A percentile compares a stretch with the other conserved stretches of the same genome.
Evolutionary conservation across 1,284 basidiomycete species (phyloP).

Genomic region (Ganoderma leucocontextum): DNA sequence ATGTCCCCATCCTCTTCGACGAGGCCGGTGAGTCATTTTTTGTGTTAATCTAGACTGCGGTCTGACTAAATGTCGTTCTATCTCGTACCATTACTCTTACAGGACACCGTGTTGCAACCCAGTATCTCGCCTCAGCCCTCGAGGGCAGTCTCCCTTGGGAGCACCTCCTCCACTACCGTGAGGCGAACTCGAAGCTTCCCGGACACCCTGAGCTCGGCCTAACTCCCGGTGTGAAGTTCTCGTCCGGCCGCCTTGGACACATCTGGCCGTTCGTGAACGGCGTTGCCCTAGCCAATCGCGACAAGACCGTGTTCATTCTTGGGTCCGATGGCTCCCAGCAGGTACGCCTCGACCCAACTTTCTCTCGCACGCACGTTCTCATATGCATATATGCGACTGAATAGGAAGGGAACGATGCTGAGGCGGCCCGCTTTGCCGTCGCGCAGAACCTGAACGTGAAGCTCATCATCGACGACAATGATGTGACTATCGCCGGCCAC

Average conservation of each 20-base stretch:
- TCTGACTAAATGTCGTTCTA: constrained; percentile 5
- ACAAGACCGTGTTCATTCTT: constrained; percentile 81
- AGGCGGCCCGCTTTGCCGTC: constrained; percentile 86
- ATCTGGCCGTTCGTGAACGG: constrained; percentile 88
- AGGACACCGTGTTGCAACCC: constrained; percentile 90
- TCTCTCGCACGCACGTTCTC: constrained; percentile 23
- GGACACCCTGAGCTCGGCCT: constrained; percentile 88
- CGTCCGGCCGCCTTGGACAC: constrained; percentile 85
- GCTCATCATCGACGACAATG: constrained; percentile 86
- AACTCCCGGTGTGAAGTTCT: constrained; percentile 88
- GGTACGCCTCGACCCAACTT: constrained; percentile 13
- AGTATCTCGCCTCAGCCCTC: constrained; percentile 82
- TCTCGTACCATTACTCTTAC: constrained; percentile 21
- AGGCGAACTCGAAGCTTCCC: constrained; percentile 84
- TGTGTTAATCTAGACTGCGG: background rate
- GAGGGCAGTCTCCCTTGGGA: constrained; percentile 76
- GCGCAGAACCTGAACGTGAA: constrained; percentile 85
- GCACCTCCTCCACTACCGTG: constrained; percentile 84
- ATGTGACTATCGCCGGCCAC: constrained; percentile 88
- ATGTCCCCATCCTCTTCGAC: constrained; percentile 74
- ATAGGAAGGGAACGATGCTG: constrained; percentile 89
- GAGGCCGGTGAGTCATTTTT: constrained; percentile 67
- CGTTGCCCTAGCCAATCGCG: constrained; percentile 78
- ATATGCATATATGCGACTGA: background rate
- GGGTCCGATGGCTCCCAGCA: constrained; percentile 91